Conservation (phyloP, 805 yeast genomes). For the Cyberlindnera mrakii region DNA sequence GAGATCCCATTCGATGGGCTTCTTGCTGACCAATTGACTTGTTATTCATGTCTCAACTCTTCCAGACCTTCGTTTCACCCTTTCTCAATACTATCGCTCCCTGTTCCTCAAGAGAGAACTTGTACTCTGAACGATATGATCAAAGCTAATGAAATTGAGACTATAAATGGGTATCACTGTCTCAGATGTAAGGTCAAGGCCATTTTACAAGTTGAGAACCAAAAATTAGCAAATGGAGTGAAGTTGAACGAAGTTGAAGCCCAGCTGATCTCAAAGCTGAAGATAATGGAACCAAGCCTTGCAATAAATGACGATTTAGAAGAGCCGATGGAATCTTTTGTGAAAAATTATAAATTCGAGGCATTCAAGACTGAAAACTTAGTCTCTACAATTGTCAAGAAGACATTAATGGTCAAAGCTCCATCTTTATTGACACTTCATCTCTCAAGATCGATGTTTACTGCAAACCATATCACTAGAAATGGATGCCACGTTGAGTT, state of each 20-base stretch:
- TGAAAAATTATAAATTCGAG: constrained; percentile 39
- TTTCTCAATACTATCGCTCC: constrained; percentile 66
- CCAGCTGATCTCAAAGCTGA: constrained; percentile 29
- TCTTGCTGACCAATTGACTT: constrained; percentile 58
- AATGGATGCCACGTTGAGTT: constrained; percentile 70
- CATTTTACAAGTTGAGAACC: constrained; percentile 31
- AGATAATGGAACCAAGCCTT: constrained; percentile 30
- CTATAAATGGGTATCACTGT: constrained; percentile 78
- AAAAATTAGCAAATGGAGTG: constrained; percentile 11
- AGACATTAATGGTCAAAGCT: constrained; percentile 51
- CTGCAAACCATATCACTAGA: constrained; percentile 60
- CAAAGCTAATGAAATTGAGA: constrained; percentile 52
- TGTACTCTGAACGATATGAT: constrained; percentile 51
- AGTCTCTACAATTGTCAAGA: constrained; percentile 63
- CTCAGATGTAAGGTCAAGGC: constrained; percentile 53
- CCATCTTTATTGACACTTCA: constrained; percentile 79
- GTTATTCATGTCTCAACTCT: constrained; percentile 57
- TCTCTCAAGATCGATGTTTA: constrained; percentile 75
- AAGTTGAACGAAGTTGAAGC: constrained; percentile 25
- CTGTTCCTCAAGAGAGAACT: constrained; percentile 52
- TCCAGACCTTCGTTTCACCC: constrained; percentile 55
- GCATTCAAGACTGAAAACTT: constrained; percentile 40
- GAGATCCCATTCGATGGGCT: constrained; percentile 72
- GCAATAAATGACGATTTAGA: constrained; percentile 64
- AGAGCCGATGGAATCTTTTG: constrained; percentile 38